Evolutionary conservation across 371 early-diverging fungal genomes (phyloP), one percentile per base, ranked within the genome.

Genomic region (Mortierella sp.): DNA sequence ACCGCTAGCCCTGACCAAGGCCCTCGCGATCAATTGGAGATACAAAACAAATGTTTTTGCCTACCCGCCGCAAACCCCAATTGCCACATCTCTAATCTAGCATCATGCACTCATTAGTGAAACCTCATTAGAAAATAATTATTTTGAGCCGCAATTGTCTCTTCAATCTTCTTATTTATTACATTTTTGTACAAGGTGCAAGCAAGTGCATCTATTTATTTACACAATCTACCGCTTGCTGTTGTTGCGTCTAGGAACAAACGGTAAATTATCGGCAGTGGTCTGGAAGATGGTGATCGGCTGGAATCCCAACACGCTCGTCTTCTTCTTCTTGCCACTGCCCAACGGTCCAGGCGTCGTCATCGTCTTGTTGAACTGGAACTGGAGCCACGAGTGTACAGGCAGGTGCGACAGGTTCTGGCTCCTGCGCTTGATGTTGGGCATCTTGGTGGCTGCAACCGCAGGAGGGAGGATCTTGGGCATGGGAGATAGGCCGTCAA

Each of bases 311-410:
- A 78, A 40, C 3, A 64, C 79, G 8, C 8, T 69, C 14, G 69
- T 65, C 70, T 55, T 73, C 37, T 75, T 76, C 64, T 70, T 66
- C 48, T 55, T 44, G 9, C 63, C 68, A 22, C 6, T 37, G 69
- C 3, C 65, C 70, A 24, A 50, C 0, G 64, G 52, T 22, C 77
- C 77, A 5, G 77, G 76, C 0, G 73, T 76, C 14, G 81, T 73
- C 70, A 73, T 73, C 22, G 81, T 82, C 78, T 74, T 82, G 45
- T 71, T 77, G 72, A 82, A 82, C 73, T 82, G 78, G 63, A 82
- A 69, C 45, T 77, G 78, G 7, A 82, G 50, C 82, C 82, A 82
- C 1, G 82, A 82, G 39, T 82, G 82, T 9, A 82, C 74, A 31
- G 82, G 82, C 8, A 82, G 41, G 41, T 77, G 77, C 11, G 76